phyloP scores from a whole-genome alignment of 306 rosid species.

The Albizia julibrissin region DNA sequence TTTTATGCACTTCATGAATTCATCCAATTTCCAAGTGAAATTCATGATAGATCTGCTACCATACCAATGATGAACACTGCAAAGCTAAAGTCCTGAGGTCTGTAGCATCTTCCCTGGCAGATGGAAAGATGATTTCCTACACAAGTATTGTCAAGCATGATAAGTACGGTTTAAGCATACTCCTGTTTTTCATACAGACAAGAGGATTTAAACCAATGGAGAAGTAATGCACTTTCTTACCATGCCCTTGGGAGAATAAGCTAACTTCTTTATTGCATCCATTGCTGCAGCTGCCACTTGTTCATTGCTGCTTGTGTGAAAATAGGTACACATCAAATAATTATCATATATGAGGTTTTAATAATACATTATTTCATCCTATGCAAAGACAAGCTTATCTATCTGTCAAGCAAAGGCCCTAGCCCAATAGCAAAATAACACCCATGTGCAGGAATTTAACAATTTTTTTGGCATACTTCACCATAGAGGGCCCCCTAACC shows the following conservation, averaged over 20 bases:
- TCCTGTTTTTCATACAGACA: conserved; percentile 26
- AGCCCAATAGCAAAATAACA: background rate
- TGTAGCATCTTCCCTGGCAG: conserved; percentile 56
- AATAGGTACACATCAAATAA: conserved; percentile 19
- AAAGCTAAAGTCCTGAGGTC: conserved; percentile 64
- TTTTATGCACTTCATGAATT: background rate
- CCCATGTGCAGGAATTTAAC: background rate
- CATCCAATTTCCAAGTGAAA: conserved; percentile 9
- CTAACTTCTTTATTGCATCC: conserved; percentile 69
- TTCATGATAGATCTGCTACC: conserved; percentile 20
- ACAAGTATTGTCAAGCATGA: conserved; percentile 18
- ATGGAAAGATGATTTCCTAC: conserved; percentile 77
- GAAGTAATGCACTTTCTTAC: conserved; percentile 47
- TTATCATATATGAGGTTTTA: background rate
- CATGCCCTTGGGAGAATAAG: conserved; percentile 71
- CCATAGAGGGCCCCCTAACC: background rate
- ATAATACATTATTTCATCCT: background rate
- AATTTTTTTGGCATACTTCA: background rate
- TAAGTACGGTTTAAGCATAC: background rate
- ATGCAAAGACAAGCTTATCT: background rate
- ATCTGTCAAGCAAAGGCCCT: background rate
- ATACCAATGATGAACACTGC: conserved; percentile 83
- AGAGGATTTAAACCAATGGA: conserved; percentile 13
- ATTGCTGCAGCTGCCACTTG: conserved; percentile 67
- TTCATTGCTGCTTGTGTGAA: conserved; percentile 57